Evolutionary conservation across 2,329 filamentous ascomycete species (phyloP), one percentile per base, ranked within the genome.

Genomic region (Xylariaceae sp.): DNA sequence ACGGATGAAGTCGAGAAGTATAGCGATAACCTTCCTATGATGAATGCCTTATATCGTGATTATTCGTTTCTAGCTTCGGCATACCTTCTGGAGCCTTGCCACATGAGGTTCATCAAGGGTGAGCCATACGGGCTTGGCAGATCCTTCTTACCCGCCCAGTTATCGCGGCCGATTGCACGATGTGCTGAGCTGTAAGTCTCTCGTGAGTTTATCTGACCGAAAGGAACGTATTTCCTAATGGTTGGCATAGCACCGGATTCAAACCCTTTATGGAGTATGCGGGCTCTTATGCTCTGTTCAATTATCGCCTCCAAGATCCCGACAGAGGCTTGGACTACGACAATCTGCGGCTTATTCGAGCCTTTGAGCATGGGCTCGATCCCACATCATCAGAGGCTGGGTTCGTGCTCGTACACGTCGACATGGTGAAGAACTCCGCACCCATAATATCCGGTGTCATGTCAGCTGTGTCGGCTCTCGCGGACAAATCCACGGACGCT

Each of bases 381-480:
- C 89, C 89, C 0, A 80, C 80, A 31, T 95, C 90, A 3, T 96
- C 91, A 7, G 93, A 97, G 71, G 93, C 93, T 1, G 93, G 93
- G 45, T 97, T 97, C 68, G 90, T 97, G n/a, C 81, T 97, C 12
- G 92, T 94, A 5, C 93, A 97, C 70, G 86, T 97, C 47, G 90
- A 95, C 71, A 97, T 97, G 92, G 93, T 96, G 45, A 86, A 86
- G 67, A 84, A 96, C 71, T 92, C 91, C 0, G 87, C 87, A 0
- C 82, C 84, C 1, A 77, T 97, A 1, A 84, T 97, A 43, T 79
- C 82, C 40, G 90, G 90, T 31, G 82, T 85, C 3, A 78, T 90
- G 43, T 77, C 83, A 47, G 81, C 87, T 46, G 78, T 96, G 19
- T 79, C 54, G 31, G 59, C 62, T 18, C 57, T 63, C 42, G 63